Base-by-base conservation (phyloP, 768 basidiomycete species). In the Krasilnikovozyma curviuscula region DNA sequence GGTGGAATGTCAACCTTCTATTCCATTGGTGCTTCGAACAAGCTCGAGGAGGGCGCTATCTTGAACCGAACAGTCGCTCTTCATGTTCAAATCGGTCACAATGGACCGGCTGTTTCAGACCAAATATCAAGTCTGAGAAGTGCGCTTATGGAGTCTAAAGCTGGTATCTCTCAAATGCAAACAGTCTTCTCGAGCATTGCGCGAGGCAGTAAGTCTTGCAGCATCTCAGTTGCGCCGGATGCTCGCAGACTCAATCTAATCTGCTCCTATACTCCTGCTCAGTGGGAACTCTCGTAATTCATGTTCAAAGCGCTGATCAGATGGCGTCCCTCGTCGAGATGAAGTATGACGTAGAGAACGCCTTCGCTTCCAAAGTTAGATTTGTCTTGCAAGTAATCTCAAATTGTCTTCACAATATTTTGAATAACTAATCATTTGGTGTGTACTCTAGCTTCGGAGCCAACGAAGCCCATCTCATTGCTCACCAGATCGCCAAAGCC, bases 391-490 rank as follows among this genome's bases (percentile, higher is more conserved):
- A n/a, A n/a, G n/a, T n/a, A n/a, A n/a, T n/a, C n/a, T n/a, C n/a
- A n/a, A n/a, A n/a, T n/a, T n/a, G n/a, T n/a, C n/a, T n/a, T n/a
- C n/a, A n/a, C n/a, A n/a, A n/a, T n/a, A n/a, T n/a, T n/a, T n/a
- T n/a, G n/a, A n/a, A n/a, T n/a, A n/a, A n/a, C n/a, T n/a, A n/a
- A n/a, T n/a, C n/a, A n/a, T n/a, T n/a, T n/a, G n/a, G n/a, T n/a
- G n/a, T n/a, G n/a, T n/a, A n/a, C n/a, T n/a, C n/a, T n/a, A n/a
- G n/a, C 30, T 23, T 10, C 30, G 74, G 77, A 39, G 82, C 72
- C 1, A 65, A 70, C 2, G 81, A 84, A 57, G 78, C 77, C 0
- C 78, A 79, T 60, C 60, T 83, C 9, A 64, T 89, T 23, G 84
- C 83, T 1, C 68, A 73, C 46, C 72, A 83, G 54, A 71, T 89